A percentile compares a stretch with the other conserved stretches of the same genome.
Evolutionary conservation across 257 asterid genomes (phyloP).

Genomic region (Gynochthodes officinalis): DNA sequence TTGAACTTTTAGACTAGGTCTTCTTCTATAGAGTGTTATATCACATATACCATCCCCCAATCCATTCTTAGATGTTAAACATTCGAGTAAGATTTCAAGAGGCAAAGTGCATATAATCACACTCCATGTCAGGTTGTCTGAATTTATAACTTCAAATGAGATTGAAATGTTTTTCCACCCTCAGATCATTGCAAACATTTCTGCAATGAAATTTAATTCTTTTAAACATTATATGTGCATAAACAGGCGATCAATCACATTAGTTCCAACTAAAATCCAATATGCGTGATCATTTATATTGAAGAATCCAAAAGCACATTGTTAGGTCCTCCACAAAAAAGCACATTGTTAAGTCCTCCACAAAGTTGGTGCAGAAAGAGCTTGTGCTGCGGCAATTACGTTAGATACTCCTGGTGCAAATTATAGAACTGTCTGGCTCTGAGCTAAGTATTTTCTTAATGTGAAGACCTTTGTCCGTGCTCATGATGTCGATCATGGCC

Average conservation of each 20-base stretch:
- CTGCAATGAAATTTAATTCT: no score
- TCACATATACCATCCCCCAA: neutral
- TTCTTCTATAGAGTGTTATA: neutral
- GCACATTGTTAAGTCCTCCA: constrained; percentile 73
- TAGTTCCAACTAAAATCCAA: neutral
- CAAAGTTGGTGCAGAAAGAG: constrained; percentile 96
- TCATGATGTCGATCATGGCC: constrained; percentile 98
- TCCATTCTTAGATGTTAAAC: neutral
- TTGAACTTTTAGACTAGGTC: neutral
- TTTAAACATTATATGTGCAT: no score
- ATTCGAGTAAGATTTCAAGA: neutral
- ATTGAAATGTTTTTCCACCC: no score
- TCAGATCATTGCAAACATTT: no score
- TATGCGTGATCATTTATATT: neutral
- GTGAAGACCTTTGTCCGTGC: constrained; percentile 98
- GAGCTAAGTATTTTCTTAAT: constrained; percentile 91
- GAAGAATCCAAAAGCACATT: neutral
- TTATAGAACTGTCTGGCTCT: constrained; percentile 99
- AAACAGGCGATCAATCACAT: no score
- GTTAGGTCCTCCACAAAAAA: no score
- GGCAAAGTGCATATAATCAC: neutral
- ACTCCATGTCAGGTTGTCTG: neutral
- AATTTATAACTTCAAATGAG: no score
- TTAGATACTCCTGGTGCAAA: constrained; percentile 98
- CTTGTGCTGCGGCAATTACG: constrained; percentile 98